Conservation (phyloP, 805 yeast genomes). For the Ogataea parapolymorpha region DNA sequence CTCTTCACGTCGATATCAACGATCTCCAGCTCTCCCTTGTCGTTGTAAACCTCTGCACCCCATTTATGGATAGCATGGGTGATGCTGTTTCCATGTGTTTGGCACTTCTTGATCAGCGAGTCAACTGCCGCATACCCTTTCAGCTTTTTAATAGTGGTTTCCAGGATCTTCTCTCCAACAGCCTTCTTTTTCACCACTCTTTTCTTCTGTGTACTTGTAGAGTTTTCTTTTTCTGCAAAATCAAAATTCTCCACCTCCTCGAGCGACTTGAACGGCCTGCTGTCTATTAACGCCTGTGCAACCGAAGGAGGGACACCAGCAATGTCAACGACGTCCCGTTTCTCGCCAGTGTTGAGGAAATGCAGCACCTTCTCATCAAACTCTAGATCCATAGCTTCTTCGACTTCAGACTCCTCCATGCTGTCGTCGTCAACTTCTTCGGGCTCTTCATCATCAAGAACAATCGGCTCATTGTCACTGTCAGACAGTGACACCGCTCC, state of each 20-base stretch:
- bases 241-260: slow-evolving; percentile 57
- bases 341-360: slow-evolving; percentile 75
- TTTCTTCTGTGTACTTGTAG: slow-evolving; percentile 21
- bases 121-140: slow-evolving; percentile 94
- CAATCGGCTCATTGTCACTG: slow-evolving; percentile 14
- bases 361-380: slow-evolving; percentile 67
- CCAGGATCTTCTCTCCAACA: slow-evolving; percentile 72
- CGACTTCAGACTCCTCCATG: slow-evolving; percentile 31
- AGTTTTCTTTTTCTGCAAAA: slow-evolving; percentile 35
- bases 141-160: slow-evolving; percentile 63
- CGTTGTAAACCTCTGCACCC: slow-evolving; percentile 80
- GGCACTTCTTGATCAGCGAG: slow-evolving; percentile 80
- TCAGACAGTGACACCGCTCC: slow-evolving; percentile 20
- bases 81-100: slow-evolving; percentile 69
- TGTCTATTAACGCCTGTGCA: slow-evolving; percentile 60
- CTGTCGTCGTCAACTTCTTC: slow-evolving; percentile 31
- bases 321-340: slow-evolving; percentile 75
- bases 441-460: slow-evolving; percentile 13
- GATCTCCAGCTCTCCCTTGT: slow-evolving; percentile 61
- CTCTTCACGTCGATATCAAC: slow-evolving; percentile 44
- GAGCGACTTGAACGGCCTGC: slow-evolving; percentile 67
- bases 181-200: slow-evolving; percentile 44
- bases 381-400: slow-evolving; percentile 29
- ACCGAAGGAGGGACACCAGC: slow-evolving; percentile 64
- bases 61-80: slow-evolving; percentile 71